Evolutionary conservation across 176 grass and related monocot genomes (phyloP).

Genomic region (Eremochloa ophiuroides): DNA sequence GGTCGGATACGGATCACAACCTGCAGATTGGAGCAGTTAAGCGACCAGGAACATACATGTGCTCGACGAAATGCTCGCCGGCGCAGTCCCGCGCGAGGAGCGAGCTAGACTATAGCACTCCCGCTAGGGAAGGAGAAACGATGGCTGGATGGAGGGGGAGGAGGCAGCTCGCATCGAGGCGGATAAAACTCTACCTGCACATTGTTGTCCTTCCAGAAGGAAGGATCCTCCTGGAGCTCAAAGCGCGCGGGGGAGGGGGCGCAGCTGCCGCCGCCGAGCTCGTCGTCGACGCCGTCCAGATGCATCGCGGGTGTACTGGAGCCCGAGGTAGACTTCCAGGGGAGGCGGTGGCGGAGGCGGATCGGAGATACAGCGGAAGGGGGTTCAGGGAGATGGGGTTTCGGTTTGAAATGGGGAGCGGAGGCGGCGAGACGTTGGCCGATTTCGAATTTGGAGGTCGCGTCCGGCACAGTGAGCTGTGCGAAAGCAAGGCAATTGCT

Average conservation of each 20-base stretch:
- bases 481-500: neutral
- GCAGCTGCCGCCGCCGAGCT: neutral
- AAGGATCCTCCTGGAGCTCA: conserved; percentile 81
- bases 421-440: conserved; percentile 30
- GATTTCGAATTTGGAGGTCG: conserved; percentile 42
- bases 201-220: conserved; percentile 98
- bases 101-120: neutral
- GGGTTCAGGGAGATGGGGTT: conserved; percentile 17
- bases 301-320: conserved; percentile 5
- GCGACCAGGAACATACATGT: neutral
- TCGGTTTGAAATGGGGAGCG: conserved; percentile 44
- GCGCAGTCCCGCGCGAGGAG: neutral
- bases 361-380: neutral
- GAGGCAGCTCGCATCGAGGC: neutral
- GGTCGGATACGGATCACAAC: conserved; percentile 85
- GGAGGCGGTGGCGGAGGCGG: neutral
- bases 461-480: neutral
- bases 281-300: conserved; percentile 31
- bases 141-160: neutral
- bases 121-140: neutral
- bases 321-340: neutral
- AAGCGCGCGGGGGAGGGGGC: conserved; percentile 31
- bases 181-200: conserved; percentile 57
- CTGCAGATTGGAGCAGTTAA: conserved; percentile 28
- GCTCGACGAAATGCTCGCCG: conserved; percentile 18